Conservation (phyloP, 495 filamentous ascomycete genomes). For the Penicillium flavigenum region DNA sequence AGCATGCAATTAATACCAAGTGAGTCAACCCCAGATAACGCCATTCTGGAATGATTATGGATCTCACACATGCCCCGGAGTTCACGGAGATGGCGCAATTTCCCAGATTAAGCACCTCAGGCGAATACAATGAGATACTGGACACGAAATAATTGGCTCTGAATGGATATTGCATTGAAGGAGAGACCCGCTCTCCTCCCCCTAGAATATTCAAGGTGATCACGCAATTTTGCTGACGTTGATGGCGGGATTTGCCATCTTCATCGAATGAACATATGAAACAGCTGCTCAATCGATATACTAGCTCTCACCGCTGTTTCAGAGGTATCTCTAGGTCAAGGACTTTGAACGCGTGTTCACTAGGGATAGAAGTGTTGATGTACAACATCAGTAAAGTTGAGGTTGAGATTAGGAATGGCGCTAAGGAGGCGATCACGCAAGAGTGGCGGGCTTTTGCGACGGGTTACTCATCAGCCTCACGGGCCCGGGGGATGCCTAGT, state of each 20-base stretch:
- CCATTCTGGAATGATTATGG: conserved; percentile 8
- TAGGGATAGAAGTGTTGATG: not conserved
- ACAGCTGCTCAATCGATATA: not conserved
- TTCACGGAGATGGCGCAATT: conserved; percentile 36
- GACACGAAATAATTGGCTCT: conserved; percentile 1
- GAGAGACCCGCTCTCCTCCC: conserved; percentile 3
- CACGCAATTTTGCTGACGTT: conserved; percentile 33
- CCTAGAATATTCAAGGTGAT: conserved; percentile 13
- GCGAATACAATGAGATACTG: not conserved
- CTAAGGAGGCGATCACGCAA: conserved; percentile 38
- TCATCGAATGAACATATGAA: conserved; percentile 9
- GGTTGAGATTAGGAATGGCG: conserved; percentile 26
- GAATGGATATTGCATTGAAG: conserved; percentile 1
- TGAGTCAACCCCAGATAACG: conserved; percentile 27
- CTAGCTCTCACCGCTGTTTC: conserved; percentile 22
- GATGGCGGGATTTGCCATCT: conserved; percentile 27
- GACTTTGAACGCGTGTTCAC: not conserved
- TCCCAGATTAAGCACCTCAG: conserved; percentile 28
- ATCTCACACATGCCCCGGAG: conserved; percentile 23
- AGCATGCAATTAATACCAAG: not conserved
- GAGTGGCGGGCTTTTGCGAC: conserved; percentile 26
- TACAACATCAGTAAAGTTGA: conserved; percentile 14
- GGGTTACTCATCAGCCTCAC: conserved; percentile 7
- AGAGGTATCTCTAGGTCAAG: not conserved
- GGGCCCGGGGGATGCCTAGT: too few species aligned